Conservation (phyloP, 352 stramenopile species). For the Phytophthora podocarpi region DNA sequence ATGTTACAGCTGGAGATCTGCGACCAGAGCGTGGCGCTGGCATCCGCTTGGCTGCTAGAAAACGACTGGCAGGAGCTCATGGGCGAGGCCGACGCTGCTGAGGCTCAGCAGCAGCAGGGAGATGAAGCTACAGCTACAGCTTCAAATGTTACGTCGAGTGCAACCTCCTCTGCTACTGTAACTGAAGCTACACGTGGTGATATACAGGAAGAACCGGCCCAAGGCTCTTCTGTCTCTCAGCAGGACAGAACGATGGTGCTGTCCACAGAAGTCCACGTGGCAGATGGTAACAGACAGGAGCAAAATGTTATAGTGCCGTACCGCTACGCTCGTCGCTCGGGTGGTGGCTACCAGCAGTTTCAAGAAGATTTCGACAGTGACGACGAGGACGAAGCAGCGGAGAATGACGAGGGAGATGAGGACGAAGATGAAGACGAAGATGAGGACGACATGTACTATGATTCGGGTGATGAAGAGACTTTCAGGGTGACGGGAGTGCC, state of each 20-base stretch:
- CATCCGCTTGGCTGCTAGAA: slow-evolving; percentile 62
- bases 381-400: slow-evolving; percentile 47
- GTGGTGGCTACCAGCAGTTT: background rate
- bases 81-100: background rate
- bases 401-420: slow-evolving; percentile 50
- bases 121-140: background rate
- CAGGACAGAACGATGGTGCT: slow-evolving; percentile 19
- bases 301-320: background rate
- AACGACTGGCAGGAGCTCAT: slow-evolving; percentile 64
- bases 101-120: background rate
- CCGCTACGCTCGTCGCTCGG: background rate
- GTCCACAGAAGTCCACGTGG: slow-evolving; percentile 24
- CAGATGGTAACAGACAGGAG: background rate
- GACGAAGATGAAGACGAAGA: slow-evolving; percentile 59
- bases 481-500: slow-evolving; percentile 28
- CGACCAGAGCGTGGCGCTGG: slow-evolving; percentile 52
- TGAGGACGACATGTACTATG: slow-evolving; percentile 61
- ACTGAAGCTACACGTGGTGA: background rate
- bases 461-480: slow-evolving; percentile 63
- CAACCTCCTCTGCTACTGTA: background rate
- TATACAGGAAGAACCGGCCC: background rate
- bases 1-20: slow-evolving; percentile 52
- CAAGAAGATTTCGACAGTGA: slow-evolving; percentile 34
- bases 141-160: background rate
- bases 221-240: background rate